phyloP scores from a whole-genome alignment of 768 basidiomycete genomes.

The Agrocybe pediades region DNA sequence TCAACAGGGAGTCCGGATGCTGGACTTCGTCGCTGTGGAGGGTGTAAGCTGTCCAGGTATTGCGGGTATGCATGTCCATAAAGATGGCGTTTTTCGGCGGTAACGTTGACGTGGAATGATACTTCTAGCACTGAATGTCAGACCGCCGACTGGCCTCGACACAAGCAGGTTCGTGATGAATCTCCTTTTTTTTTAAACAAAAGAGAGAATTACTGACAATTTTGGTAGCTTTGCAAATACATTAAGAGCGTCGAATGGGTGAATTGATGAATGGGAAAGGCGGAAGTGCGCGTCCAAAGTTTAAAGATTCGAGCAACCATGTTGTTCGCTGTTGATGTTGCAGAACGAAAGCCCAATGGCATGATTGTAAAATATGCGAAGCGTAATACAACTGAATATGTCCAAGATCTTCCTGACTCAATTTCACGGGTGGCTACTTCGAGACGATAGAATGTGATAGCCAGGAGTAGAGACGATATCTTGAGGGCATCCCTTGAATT shows the following conservation, averaged over 20 bases:
- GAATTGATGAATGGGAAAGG: too few species aligned
- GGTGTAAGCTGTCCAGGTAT: background rate
- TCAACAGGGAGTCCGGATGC: background rate
- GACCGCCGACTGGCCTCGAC: slow-evolving; percentile 18
- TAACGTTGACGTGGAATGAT: background rate
- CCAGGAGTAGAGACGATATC: too few species aligned
- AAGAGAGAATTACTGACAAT: background rate
- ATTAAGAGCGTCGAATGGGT: slow-evolving; percentile 19
- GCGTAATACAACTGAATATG: too few species aligned
- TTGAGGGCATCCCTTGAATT: too few species aligned
- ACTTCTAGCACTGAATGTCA: slow-evolving; percentile 16
- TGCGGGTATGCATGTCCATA: background rate
- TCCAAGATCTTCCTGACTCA: too few species aligned
- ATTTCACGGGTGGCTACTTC: too few species aligned
- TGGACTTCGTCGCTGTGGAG: background rate
- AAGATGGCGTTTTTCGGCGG: background rate
- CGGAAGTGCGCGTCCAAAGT: too few species aligned
- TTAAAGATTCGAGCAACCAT: too few species aligned
- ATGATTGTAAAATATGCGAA: too few species aligned
- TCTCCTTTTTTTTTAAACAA: background rate
- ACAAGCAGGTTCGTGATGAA: slow-evolving; percentile 17
- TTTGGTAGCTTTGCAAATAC: slow-evolving; percentile 13
- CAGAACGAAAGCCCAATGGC: too few species aligned
- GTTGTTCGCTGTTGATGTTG: too few species aligned
- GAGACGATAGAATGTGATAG: too few species aligned